Percentiles rank a stretch among this genome's conserved stretches.
Conservation (phyloP, 2,329 filamentous ascomycete species). For the Trichoderma hamatum region DNA sequence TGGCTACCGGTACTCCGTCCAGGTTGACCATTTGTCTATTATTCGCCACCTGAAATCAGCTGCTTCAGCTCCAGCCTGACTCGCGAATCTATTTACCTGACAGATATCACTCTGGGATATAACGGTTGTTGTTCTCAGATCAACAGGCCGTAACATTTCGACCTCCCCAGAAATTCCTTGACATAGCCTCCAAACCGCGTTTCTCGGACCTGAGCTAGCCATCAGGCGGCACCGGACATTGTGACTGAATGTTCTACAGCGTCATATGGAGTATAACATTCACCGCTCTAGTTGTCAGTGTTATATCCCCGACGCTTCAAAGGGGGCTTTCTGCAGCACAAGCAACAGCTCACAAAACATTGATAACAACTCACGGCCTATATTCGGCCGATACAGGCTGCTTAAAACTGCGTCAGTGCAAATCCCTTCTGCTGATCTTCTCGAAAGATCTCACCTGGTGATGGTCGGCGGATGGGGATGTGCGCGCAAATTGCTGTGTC, state of each 20-base stretch:
- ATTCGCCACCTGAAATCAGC: background rate
- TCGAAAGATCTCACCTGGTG: conserved; percentile 3
- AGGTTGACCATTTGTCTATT: background rate
- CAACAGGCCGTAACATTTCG: background rate
- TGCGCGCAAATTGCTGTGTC: background rate
- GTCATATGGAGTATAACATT: background rate
- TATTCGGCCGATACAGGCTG: background rate
- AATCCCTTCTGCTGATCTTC: conserved; percentile 5
- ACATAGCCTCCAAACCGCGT: background rate
- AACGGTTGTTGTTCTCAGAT: background rate
- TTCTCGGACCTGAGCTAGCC: background rate
- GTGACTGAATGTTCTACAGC: background rate
- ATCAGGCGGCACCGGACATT: background rate
- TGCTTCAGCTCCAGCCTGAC: background rate
- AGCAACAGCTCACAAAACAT: background rate
- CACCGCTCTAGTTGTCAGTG: background rate
- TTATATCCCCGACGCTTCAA: background rate
- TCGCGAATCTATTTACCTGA: background rate
- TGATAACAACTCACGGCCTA: background rate
- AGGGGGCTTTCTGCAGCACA: background rate
- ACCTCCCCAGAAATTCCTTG: background rate
- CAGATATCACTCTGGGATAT: background rate
- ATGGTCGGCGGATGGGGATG: conserved; percentile 3
- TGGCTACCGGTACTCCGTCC: background rate
- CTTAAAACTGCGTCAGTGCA: background rate